These are phyloP conservation scores for Steccherinum ochraceum DNA, from an alignment of 768 basidiomycete species.

Conservation along the genomic window DNA sequence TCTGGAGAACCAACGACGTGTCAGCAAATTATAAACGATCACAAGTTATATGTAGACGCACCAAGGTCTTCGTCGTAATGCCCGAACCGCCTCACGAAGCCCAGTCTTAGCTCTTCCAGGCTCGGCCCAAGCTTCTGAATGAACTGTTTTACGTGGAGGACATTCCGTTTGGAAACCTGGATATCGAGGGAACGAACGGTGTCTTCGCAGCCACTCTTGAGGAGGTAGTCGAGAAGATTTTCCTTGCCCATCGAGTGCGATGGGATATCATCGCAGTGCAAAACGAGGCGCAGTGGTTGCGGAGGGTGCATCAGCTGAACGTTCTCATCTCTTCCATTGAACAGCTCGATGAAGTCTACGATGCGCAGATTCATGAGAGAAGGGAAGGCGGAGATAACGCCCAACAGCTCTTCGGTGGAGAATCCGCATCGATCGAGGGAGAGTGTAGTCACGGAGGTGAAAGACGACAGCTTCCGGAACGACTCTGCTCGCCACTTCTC, in stretches of 20 bases:
- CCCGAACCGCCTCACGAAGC: background rate
- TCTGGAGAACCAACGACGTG: no score
- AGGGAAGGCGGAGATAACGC: background rate
- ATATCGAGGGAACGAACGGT: background rate
- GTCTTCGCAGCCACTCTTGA: background rate
- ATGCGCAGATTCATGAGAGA: background rate
- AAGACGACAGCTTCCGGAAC: background rate
- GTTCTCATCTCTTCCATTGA: background rate
- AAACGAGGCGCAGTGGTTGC: background rate
- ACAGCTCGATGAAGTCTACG: background rate
- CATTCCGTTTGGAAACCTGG: background rate
- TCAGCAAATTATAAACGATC: no score
- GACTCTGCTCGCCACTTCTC: background rate
- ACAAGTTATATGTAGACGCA: no score
- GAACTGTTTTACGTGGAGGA: background rate
- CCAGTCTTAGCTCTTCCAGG: background rate
- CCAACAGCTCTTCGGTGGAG: background rate
- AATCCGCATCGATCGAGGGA: background rate
- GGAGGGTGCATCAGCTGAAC: background rate
- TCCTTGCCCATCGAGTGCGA: background rate
- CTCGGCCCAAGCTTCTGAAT: background rate
- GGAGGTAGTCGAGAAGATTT: background rate
- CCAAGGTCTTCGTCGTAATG: background rate
- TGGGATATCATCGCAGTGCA: background rate
- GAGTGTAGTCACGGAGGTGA: background rate